Base-by-base conservation (phyloP, 225 moss, liverwort and hornwort species). In the Bryum argenteum region DNA sequence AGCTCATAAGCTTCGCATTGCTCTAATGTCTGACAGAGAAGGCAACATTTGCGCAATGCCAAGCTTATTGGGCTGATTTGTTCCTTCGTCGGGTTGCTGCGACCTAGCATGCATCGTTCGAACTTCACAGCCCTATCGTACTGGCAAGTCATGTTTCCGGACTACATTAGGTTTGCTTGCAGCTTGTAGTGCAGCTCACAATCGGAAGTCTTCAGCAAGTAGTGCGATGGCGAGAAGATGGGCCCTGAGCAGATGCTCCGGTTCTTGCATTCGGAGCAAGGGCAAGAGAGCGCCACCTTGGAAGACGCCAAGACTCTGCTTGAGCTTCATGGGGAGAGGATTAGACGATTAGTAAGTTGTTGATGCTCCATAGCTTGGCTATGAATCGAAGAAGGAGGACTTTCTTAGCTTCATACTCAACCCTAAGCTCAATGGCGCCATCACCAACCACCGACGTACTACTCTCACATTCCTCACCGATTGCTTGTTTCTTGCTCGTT, bases 261-360 rank as follows among this genome's bases (percentile, higher is more conserved):
- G 10, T 96, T 96, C 53, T 45, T 96, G 75, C 82, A 44, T 1
- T 26, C 20, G 4, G 91, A 84, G 77, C 95, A 96, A 67, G 87
- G 82, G 10, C 93, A 93, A 68, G 55, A 47, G 2, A 61, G 41
- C 0, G 84, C 80, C 1, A 89, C 78, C 2, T 20, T 81, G 6
- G 85, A 82, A 3, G 77, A 85, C 16, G 89, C 89, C 2, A 57
- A 81, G 71, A 54, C 71, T 1, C 50, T 93, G 26, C 9, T 93
- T 79, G 78, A 86, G 65, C 74, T 77, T 37, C 66, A 79, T 21
- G 47, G 80, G 45, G 64, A 61, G n/a, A 78, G 74, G 54, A 71
- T n/a, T n/a, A n/a, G n/a, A n/a, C n/a, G n/a, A n/a, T 19, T 0
- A 75, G 28, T 63, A 83, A 72, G 68, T 58, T 74, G 33, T 77